These are phyloP conservation scores for Babesia divergens DNA, from an alignment of 169 alveolate genomes.

Conservation along the genomic window DNA sequence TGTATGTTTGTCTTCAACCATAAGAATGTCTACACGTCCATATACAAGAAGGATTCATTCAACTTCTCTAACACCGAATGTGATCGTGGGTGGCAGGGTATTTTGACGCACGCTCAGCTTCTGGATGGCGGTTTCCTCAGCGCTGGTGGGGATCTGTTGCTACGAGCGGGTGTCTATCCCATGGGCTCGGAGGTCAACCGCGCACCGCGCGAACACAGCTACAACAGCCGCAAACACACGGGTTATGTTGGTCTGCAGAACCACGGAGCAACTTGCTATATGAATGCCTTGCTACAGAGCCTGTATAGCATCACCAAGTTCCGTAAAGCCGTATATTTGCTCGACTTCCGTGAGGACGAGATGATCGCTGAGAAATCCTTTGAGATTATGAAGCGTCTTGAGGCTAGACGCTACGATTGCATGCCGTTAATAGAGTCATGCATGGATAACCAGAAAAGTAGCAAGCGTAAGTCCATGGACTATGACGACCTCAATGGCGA, in stretches of 20 bases:
- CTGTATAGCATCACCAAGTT: conserved; percentile 94
- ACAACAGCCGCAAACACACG: conserved; percentile 79
- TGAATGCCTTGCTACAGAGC: conserved; percentile 97
- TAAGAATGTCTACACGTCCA: conserved; percentile 71
- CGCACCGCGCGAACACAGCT: conserved; percentile 64
- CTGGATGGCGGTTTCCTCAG: conserved; percentile 71
- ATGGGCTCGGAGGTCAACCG: conserved; percentile 74
- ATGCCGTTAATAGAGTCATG: not conserved
- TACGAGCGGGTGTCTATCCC: conserved; percentile 78
- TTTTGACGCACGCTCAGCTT: conserved; percentile 63
- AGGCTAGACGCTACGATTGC: conserved; percentile 15
- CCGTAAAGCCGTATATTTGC: conserved; percentile 88
- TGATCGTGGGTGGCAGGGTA: conserved; percentile 84
- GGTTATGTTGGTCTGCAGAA: conserved; percentile 94
- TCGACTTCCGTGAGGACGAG: conserved; percentile 68
- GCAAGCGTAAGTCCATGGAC: conserved; percentile 38
- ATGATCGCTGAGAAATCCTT: conserved; percentile 59
- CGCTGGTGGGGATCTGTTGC: conserved; percentile 68
- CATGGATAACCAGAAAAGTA: conserved; percentile 8
- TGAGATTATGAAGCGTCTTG: conserved; percentile 45
- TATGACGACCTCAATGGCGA: not conserved
- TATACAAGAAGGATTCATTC: conserved; percentile 71
- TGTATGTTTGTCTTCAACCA: conserved; percentile 75
- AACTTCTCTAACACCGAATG: conserved; percentile 73
- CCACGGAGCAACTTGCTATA: conserved; percentile 98